Evolutionary conservation across 208 protist species (phyloP).

Genomic region (Crithidia brevicula): DNA sequence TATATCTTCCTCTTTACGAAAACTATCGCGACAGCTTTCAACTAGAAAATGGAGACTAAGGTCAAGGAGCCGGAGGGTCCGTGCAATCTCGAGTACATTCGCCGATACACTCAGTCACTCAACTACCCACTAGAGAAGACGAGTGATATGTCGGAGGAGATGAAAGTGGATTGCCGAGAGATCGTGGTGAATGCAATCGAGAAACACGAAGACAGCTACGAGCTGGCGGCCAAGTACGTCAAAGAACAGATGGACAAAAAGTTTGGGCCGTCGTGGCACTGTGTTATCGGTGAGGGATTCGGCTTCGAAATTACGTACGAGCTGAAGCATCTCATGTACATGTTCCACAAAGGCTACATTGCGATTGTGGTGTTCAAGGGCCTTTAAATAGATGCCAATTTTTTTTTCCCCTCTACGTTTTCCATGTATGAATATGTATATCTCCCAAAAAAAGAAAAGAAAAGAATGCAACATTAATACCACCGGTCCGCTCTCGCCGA

Average conservation of each 20-base stretch:
- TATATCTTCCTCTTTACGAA: no score
- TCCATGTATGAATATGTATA: constrained; percentile 16
- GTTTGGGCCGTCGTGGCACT: constrained; percentile 94
- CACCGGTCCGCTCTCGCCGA: no score
- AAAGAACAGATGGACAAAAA: constrained; percentile 97
- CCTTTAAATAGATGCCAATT: constrained; percentile 43
- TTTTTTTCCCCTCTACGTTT: constrained; percentile 7
- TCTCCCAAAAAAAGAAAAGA: not conserved
- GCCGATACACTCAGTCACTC: constrained; percentile 71
- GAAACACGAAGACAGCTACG: constrained; percentile 93
- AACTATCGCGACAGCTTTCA: no score
- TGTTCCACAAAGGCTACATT: constrained; percentile 93
- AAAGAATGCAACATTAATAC: no score
- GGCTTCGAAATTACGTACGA: constrained; percentile 95
- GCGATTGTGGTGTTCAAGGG: constrained; percentile 96
- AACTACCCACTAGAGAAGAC: constrained; percentile 91
- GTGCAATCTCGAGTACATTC: constrained; percentile 82
- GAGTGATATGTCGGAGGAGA: constrained; percentile 96
- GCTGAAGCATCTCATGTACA: constrained; percentile 95
- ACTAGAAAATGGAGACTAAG: constrained; percentile 63
- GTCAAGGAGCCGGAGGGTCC: constrained; percentile 74
- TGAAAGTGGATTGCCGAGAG: constrained; percentile 93
- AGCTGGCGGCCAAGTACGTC: constrained; percentile 92
- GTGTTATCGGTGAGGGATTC: constrained; percentile 95
- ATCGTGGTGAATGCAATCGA: constrained; percentile 94